phyloP scores from a whole-genome alignment of 2,329 filamentous ascomycete genomes.

The Aspergillus pseudoterreus region DNA sequence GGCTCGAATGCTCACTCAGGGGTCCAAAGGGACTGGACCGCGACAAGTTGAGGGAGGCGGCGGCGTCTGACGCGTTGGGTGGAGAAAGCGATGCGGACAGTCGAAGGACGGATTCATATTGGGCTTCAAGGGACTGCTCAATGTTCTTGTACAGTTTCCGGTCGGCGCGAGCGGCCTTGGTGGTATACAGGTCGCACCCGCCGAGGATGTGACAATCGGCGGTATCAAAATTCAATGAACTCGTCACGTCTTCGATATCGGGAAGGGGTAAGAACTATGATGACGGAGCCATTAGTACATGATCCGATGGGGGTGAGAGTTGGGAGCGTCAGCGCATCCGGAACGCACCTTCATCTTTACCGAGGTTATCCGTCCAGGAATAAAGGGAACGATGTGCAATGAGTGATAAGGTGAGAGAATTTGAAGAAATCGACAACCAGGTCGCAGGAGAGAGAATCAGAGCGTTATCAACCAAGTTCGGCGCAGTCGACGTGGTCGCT shows the following conservation, averaged over 20 bases:
- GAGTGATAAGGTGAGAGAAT: background rate
- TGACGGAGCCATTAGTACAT: constrained; percentile 14
- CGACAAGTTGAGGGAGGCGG: constrained; percentile 66
- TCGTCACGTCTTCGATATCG: constrained; percentile 87
- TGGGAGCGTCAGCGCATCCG: background rate
- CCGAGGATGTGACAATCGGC: constrained; percentile 88
- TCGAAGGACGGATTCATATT: constrained; percentile 83
- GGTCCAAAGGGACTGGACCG: constrained; percentile 89
- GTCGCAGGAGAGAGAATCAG: background rate
- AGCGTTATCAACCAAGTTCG: background rate
- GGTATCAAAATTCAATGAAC: constrained; percentile 92
- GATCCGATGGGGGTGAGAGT: background rate
- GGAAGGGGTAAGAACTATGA: constrained; percentile 82
- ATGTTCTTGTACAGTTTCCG: constrained; percentile 98
- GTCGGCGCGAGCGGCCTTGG: constrained; percentile 89
- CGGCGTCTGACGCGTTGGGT: constrained; percentile 69
- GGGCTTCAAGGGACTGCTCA: constrained; percentile 82
- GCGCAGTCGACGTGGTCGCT: background rate
- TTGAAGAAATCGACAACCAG: background rate
- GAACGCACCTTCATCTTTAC: constrained; percentile 18
- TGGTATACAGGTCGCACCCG: constrained; percentile 94
- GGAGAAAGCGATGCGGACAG: constrained; percentile 85
- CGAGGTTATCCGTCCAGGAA: constrained; percentile 5
- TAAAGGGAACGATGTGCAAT: constrained; percentile 1
- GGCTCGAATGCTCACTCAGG: constrained; percentile 80